Evolutionary conservation across 2,329 filamentous ascomycete genomes (phyloP), one percentile per base, ranked within the genome.

Genomic region (Beauveria medogensis): DNA sequence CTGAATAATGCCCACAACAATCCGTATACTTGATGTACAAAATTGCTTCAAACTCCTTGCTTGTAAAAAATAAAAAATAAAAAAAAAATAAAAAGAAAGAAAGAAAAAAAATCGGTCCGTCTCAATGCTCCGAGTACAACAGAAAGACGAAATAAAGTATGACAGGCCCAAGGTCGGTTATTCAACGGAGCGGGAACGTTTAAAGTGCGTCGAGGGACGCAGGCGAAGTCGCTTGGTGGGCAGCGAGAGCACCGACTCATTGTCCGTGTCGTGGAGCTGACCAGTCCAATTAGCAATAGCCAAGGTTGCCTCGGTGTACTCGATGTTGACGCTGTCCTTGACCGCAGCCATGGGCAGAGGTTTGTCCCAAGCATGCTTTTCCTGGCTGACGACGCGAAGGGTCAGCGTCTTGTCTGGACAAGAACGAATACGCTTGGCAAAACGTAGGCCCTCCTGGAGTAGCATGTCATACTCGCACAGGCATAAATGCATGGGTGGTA

Each of bases 401-500:
- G 69, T 75, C 59, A 75, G 68, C 14, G 66, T 63, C 63, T 73
- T 74, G 8, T 34, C 28, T 8, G 57, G 48, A 10, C 67, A 63
- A 5, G 63, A 53, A 53, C 75, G 70, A 9, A 91, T 70, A 22
- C 87, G 77, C 56, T 84, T 77, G 12, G 83, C 80, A 64, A 92
- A 87, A 5, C 78, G 75, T 63, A 87, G 75, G 12, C 82, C 84
- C 67, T 87, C 84, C 2, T 73, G 74, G 10, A 84, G 76, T n/a
- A 87, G 71, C 82, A 87, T 87, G 68, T 87, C 83, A 70, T 80
- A 82, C 72, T 88, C 85, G 71, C 85, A 88, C 3, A 85, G 79
- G 66, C 82, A 83, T 47, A 87, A 72, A 20, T 86, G 75, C 3
- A 87, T 70, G 18, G 81, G 79, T 0, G 79, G 75, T 3, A 86